A percentile compares a stretch with the other conserved stretches of the same genome.
These are phyloP conservation scores for Pichia nanzhaoensis DNA, from an alignment of 805 yeast genomes.

Conservation along the genomic window DNA sequence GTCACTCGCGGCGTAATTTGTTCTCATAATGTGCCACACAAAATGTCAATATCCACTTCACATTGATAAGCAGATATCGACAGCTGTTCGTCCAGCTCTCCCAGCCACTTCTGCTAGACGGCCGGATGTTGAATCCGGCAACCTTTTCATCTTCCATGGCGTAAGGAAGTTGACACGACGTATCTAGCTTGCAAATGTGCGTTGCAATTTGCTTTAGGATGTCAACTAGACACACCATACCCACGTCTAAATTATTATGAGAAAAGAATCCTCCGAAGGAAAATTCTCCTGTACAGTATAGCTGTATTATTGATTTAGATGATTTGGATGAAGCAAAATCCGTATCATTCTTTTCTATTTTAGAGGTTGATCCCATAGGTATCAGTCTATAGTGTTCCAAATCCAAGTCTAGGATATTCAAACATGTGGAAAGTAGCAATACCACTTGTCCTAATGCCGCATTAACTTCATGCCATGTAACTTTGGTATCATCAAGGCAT, in stretches of 20 bases:
- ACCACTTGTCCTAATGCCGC: slow-evolving; percentile 87
- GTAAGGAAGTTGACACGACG: slow-evolving; percentile 65
- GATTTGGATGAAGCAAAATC: slow-evolving; percentile 24
- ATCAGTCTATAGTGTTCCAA: slow-evolving; percentile 56
- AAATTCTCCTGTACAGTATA: slow-evolving; percentile 66
- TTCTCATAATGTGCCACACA: slow-evolving; percentile 36
- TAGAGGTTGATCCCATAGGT: slow-evolving; percentile 82
- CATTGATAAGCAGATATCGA: slow-evolving; percentile 68
- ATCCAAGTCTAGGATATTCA: slow-evolving; percentile 47
- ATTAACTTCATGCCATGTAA: slow-evolving; percentile 87
- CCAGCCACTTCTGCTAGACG: slow-evolving; percentile 55
- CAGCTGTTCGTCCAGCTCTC: slow-evolving; percentile 90
- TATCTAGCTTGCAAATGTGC: slow-evolving; percentile 40
- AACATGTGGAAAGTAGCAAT: slow-evolving; percentile 58
- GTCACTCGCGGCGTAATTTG: slow-evolving; percentile 3
- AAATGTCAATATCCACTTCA: slow-evolving; percentile 80
- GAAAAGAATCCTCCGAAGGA: slow-evolving; percentile 64
- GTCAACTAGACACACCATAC: slow-evolving; percentile 72
- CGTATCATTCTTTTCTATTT: slow-evolving; percentile 50
- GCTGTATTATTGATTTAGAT: slow-evolving; percentile 41
- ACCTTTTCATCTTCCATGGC: slow-evolving; percentile 62
- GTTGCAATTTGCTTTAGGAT: slow-evolving; percentile 47
- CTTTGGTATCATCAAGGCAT: slow-evolving; percentile 45
- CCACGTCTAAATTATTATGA: slow-evolving; percentile 70
- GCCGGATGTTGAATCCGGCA: slow-evolving; percentile 69